Percentiles rank a stretch among this genome's conserved stretches.
Evolutionary conservation across 2,329 filamentous ascomycete genomes (phyloP).

Genomic region (Chaetomiaceae sp.): DNA sequence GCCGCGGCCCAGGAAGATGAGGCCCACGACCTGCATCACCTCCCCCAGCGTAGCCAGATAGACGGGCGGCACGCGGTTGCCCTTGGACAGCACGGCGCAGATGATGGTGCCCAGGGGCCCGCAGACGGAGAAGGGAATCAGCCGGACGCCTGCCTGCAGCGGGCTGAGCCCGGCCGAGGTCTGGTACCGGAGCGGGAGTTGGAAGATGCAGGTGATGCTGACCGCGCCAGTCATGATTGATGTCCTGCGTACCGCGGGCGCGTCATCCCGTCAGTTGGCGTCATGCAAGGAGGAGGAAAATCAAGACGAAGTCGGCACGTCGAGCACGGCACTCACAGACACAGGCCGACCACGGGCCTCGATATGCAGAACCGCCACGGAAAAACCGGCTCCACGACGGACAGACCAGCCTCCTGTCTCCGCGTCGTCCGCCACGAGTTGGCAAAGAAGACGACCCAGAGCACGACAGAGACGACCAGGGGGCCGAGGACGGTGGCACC

Average conservation of each 20-base stretch:
- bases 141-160: neutral
- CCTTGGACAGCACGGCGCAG: neutral
- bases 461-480: neutral
- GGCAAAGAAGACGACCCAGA: neutral
- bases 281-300: neutral
- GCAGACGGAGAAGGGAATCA: neutral
- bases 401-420: neutral
- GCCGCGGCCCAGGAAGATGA: neutral
- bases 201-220: neutral
- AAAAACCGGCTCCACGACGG: neutral
- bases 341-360: neutral
- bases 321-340: neutral
- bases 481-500: neutral
- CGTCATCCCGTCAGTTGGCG: too few relatives aligned
- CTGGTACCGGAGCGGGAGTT: neutral
- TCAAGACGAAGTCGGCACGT: neutral
- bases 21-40: neutral
- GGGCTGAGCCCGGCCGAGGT: neutral
- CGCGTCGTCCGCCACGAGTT: neutral
- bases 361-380: neutral
- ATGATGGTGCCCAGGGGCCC: neutral
- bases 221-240: neutral
- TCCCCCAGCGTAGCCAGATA: neutral
- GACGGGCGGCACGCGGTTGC: neutral
- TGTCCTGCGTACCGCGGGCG: neutral